Percentiles rank a stretch among this genome's conserved stretches.
phyloP scores from a whole-genome alignment of 2,329 filamentous ascomycete genomes.

The Lachnellula hyalina region DNA sequence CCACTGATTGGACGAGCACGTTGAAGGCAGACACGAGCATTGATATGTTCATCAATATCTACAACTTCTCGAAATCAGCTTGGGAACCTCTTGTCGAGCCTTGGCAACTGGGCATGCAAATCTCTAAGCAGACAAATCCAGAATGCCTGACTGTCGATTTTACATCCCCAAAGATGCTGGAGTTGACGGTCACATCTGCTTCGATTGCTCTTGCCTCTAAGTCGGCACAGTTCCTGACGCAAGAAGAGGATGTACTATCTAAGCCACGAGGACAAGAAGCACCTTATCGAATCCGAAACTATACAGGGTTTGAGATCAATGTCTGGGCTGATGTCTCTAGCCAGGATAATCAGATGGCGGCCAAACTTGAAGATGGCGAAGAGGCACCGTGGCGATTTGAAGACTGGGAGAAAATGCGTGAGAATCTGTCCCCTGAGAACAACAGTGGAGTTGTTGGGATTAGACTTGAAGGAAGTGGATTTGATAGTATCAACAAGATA shows the following conservation, averaged over 20 bases:
- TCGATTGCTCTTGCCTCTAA: constrained; percentile 92
- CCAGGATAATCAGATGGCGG: constrained; percentile 64
- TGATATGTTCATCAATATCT: constrained; percentile 92
- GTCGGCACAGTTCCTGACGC: constrained; percentile 82
- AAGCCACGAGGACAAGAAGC: constrained; percentile 90
- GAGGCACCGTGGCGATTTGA: constrained; percentile 96
- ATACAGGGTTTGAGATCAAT: constrained; percentile 86
- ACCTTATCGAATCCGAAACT: constrained; percentile 89
- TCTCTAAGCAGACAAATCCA: constrained; percentile 70
- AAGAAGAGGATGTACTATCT: constrained; percentile 84
- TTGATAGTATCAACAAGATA: constrained; percentile 84
- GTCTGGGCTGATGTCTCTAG: constrained; percentile 70
- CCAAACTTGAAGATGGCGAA: constrained; percentile 79
- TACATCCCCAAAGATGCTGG: constrained; percentile 83
- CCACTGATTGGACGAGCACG: constrained; percentile 85
- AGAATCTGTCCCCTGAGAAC: constrained; percentile 81
- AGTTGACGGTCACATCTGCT: constrained; percentile 87
- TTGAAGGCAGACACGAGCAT: constrained; percentile 86
- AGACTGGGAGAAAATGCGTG: constrained; percentile 92
- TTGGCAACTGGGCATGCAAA: constrained; percentile 89
- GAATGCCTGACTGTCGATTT: constrained; percentile 78
- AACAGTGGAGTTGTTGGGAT: constrained; percentile 75
- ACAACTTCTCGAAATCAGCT: constrained; percentile 97
- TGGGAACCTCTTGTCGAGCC: constrained; percentile 97
- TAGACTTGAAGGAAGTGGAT: constrained; percentile 86